These are phyloP conservation scores for Cladosporium sp. DNA, from an alignment of 2,329 filamentous ascomycete species.

Conservation along the genomic window DNA sequence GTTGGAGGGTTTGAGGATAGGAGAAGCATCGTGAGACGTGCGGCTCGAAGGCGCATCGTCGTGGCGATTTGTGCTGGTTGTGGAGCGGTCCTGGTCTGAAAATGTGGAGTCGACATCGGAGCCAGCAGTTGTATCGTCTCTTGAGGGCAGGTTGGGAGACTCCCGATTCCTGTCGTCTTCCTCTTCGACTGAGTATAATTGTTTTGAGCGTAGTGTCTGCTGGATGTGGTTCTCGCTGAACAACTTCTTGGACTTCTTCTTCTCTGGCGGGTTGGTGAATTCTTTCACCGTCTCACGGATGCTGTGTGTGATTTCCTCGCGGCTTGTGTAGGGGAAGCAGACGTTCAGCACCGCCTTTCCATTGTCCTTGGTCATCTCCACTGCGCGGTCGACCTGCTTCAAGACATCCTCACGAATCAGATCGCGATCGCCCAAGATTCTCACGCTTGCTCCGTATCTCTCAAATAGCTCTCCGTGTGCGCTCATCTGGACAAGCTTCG, in stretches of 20 bases:
- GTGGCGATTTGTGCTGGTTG: conserved; percentile 13
- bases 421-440: conserved; percentile 80
- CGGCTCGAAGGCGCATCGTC: conserved; percentile 21
- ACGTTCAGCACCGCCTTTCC: conserved; percentile 79
- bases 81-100: conserved; percentile 22
- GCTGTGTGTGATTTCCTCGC: conserved; percentile 90
- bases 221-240: conserved; percentile 55
- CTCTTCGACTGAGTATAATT: conserved; percentile 52
- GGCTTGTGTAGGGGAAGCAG: conserved; percentile 95
- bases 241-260: conserved; percentile 53
- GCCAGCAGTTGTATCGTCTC: not conserved
- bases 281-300: conserved; percentile 85
- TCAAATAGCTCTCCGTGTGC: conserved; percentile 93
- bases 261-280: conserved; percentile 66
- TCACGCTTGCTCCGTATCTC: conserved; percentile 83
- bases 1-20: conserved; percentile 14
- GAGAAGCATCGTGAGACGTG: conserved; percentile 31
- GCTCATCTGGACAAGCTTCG: conserved; percentile 86
- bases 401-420: conserved; percentile 85
- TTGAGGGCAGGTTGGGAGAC: not conserved
- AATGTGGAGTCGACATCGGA: conserved; percentile 18
- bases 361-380: conserved; percentile 84
- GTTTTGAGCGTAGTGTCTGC: conserved; percentile 51
- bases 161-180: conserved; percentile 10
- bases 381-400: conserved; percentile 81